Percentiles rank a stretch among this genome's conserved stretches.
Conservation (phyloP, 1,139 yeast genomes). For the Hyphopichia burtonii region DNA sequence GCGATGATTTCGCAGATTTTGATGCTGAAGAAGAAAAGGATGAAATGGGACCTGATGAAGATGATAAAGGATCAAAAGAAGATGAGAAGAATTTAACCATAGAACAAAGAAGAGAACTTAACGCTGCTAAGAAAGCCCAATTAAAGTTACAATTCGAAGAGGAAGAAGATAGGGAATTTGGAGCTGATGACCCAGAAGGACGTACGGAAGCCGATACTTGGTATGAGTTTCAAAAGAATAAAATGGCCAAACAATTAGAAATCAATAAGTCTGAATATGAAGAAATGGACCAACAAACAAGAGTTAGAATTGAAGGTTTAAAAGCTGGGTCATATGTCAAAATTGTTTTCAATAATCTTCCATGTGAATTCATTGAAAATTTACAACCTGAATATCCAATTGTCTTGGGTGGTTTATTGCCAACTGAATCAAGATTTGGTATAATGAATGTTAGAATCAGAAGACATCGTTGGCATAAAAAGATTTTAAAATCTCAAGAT, state of each 20-base stretch:
- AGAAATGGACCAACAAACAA: slow-evolving; percentile 69
- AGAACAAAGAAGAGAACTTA: slow-evolving; percentile 71
- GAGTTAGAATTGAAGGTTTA: slow-evolving; percentile 85
- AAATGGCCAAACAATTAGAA: slow-evolving; percentile 93
- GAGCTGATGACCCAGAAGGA: slow-evolving; percentile 72
- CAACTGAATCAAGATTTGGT: slow-evolving; percentile 92
- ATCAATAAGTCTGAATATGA: slow-evolving; percentile 82
- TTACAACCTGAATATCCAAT: slow-evolving; percentile 85
- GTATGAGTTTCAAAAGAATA: slow-evolving; percentile 96
- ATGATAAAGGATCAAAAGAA: slow-evolving; percentile 31
- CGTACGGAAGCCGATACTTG: slow-evolving; percentile 85
- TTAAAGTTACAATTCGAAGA: slow-evolving; percentile 87
- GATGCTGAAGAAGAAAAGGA: slow-evolving; percentile 49
- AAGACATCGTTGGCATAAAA: slow-evolving; percentile 99
- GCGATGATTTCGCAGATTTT: slow-evolving; percentile 56
- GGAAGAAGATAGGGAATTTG: slow-evolving; percentile 78
- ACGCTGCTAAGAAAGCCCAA: slow-evolving; percentile 88
- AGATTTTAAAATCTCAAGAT: slow-evolving; percentile 91
- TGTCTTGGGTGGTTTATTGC: slow-evolving; percentile 83
- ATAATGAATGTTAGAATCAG: slow-evolving; percentile 89
- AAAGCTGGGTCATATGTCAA: slow-evolving; percentile 94
- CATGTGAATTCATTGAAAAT: slow-evolving; percentile 87
- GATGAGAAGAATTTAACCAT: slow-evolving; percentile 48
- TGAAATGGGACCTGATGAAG: slow-evolving; percentile 21
- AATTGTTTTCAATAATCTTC: slow-evolving; percentile 76